A percentile compares a stretch with the other conserved stretches of the same genome.
phyloP scores from a whole-genome alignment of 306 rosid species.

The Crotalaria pallida region DNA sequence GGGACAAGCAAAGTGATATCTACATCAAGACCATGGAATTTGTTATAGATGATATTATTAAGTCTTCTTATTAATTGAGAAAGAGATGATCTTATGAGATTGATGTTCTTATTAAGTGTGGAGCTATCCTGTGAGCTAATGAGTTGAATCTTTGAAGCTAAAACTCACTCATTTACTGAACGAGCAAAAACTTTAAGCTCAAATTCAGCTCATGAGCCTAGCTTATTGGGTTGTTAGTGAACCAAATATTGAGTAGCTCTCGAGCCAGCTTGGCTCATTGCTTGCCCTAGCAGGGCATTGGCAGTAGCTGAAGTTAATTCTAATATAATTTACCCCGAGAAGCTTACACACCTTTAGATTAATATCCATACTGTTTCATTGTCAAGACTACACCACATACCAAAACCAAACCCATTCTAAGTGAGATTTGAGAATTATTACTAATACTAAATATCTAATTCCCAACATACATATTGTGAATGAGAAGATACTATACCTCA shows the following conservation, averaged over 20 bases:
- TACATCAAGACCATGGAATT: too few relatives aligned
- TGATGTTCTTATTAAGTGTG: too few relatives aligned
- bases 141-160: too few relatives aligned
- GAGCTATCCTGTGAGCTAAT: too few relatives aligned
- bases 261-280: background rate
- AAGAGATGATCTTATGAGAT: too few relatives aligned
- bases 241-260: background rate
- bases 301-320: background rate
- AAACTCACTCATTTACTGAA: too few relatives aligned
- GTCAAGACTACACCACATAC: background rate
- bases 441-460: slow-evolving; percentile 4
- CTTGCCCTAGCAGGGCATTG: background rate
- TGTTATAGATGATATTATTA: too few relatives aligned
- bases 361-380: background rate
- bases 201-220: background rate
- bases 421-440: slow-evolving; percentile 11
- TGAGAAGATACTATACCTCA: slow-evolving; percentile 51
- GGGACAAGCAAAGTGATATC: too few relatives aligned
- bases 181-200: too few relatives aligned
- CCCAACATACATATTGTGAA: background rate
- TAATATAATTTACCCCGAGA: background rate
- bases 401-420: slow-evolving; percentile 3
- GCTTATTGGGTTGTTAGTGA: background rate
- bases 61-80: too few relatives aligned
- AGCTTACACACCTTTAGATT: background rate